Conservation (phyloP, 2,329 filamentous ascomycete species). For the Graphium sp. region DNA sequence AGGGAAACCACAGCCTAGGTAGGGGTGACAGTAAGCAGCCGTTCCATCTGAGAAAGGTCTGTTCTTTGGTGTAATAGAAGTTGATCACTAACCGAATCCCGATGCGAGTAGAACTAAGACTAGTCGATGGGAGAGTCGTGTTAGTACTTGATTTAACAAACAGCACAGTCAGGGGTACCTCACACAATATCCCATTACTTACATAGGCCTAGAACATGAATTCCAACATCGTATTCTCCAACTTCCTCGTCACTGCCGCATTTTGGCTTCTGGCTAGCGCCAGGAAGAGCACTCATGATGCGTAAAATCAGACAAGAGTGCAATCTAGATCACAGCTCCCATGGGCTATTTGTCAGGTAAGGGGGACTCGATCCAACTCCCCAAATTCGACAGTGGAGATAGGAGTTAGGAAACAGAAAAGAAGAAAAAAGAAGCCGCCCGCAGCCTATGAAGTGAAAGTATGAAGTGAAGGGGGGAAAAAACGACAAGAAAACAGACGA, state of each 20-base stretch:
- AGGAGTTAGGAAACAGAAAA: slow-evolving; percentile 8
- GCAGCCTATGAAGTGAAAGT: background rate
- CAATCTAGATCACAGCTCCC: slow-evolving; percentile 7
- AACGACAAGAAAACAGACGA: slow-evolving; percentile 9
- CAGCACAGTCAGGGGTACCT: background rate
- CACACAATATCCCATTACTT: slow-evolving; percentile 9
- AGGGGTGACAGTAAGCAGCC: slow-evolving; percentile 6
- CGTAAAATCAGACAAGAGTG: slow-evolving; percentile 7
- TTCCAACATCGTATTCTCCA: slow-evolving; percentile 22
- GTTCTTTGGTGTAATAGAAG: no score
- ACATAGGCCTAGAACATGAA: slow-evolving; percentile 24
- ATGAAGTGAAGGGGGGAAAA: slow-evolving; percentile 4
- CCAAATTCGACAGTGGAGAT: slow-evolving; percentile 6
- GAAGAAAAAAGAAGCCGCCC: slow-evolving; percentile 6
- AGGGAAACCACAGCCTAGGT: slow-evolving; percentile 32
- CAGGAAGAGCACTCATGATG: slow-evolving; percentile 3
- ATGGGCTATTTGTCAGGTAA: background rate
- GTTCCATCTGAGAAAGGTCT: slow-evolving; percentile 1
- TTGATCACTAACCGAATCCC: slow-evolving; percentile 15
- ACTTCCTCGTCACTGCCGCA: slow-evolving; percentile 18
- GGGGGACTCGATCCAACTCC: background rate
- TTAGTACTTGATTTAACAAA: slow-evolving; percentile 3
- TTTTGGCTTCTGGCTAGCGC: slow-evolving; percentile 14
- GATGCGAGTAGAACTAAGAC: slow-evolving; percentile 22
- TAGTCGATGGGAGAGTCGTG: slow-evolving; percentile 7